Conservation (phyloP, 306 rosid genomes). For the Lathyrus sativus region DNA sequence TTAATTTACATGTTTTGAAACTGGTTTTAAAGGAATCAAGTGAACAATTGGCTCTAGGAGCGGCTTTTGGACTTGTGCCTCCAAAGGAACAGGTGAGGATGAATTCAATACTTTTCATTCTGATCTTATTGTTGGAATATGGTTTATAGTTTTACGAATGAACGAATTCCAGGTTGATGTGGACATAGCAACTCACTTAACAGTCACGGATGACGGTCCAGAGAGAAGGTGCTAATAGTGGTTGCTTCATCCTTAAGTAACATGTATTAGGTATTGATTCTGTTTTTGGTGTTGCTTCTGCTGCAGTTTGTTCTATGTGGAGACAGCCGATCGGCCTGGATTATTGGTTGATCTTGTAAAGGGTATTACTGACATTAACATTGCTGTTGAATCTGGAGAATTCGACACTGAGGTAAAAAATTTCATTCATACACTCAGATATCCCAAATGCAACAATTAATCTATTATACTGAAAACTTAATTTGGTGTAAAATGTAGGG, state of each 20-base stretch:
- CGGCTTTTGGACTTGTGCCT: constrained; percentile 80
- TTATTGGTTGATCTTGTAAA: constrained; percentile 90
- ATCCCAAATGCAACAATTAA: neutral
- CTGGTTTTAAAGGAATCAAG: constrained; percentile 79
- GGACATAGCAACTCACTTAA: constrained; percentile 87
- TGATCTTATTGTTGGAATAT: neutral
- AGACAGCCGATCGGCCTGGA: constrained; percentile 92
- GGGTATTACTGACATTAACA: constrained; percentile 72
- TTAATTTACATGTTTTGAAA: constrained; percentile 18
- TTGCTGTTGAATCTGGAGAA: constrained; percentile 89
- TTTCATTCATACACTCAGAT: neutral
- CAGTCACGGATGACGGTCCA: constrained; percentile 69
- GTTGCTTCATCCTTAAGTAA: constrained; percentile 1
- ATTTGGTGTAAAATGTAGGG: constrained; percentile 56
- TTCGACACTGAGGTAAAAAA: constrained; percentile 88
- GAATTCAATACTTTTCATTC: neutral
- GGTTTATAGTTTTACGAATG: neutral
- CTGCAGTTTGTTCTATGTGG: constrained; percentile 85
- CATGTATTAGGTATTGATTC: neutral
- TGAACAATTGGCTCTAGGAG: constrained; percentile 88
- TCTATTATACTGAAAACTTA: neutral
- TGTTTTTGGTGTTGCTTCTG: neutral
- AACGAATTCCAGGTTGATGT: constrained; percentile 68
- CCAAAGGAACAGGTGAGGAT: constrained; percentile 65
- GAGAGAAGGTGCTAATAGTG: constrained; percentile 62